Percentiles rank a stretch among this genome's conserved stretches.
Evolutionary conservation across 805 yeast species (phyloP).

Genomic region (Candida vaughaniae): DNA sequence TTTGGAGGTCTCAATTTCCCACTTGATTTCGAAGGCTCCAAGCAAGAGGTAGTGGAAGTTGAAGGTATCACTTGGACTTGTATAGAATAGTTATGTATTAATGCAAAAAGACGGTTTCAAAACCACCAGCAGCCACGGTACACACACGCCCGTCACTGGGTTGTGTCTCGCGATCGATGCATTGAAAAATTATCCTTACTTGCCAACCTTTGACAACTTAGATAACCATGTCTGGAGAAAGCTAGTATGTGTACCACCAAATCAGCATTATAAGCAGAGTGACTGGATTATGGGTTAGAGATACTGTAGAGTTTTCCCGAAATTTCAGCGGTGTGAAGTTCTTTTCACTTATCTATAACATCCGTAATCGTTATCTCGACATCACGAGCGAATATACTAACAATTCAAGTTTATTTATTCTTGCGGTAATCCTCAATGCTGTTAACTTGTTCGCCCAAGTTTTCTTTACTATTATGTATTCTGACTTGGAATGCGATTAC

Average conservation of each 20-base stretch:
- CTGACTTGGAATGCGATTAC: conserved; percentile 94
- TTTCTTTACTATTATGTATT: conserved; percentile 91
- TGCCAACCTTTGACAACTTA: no score
- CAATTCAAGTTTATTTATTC: conserved; percentile 54
- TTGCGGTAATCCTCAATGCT: conserved; percentile 82
- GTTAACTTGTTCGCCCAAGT: conserved; percentile 88
- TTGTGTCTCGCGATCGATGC: conserved; percentile 9
- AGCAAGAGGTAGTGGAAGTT: conserved; percentile 8
- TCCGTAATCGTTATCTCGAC: no score
- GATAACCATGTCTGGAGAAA: conserved; percentile 53
- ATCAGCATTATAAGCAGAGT: no score
- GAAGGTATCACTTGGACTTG: conserved; percentile 20
- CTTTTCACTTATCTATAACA: no score
- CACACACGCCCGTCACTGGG: conserved; percentile 6
- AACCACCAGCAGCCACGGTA: background rate
- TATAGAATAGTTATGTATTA: conserved; percentile 18
- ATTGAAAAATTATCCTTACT: conserved; percentile 9
- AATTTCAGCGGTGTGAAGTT: no score
- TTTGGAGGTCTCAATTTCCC: conserved; percentile 32
- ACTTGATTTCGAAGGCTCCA: conserved; percentile 15
- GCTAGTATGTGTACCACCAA: conserved; percentile 42
- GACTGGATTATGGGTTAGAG: no score
- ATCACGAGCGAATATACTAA: no score
- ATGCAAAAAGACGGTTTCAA: background rate
- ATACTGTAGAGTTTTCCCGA: no score